Percentiles rank a stretch among this genome's conserved stretches.
These are phyloP conservation scores for Phytophthora nicotianae DNA, from an alignment of 352 stramenopile species.

Conservation along the genomic window DNA sequence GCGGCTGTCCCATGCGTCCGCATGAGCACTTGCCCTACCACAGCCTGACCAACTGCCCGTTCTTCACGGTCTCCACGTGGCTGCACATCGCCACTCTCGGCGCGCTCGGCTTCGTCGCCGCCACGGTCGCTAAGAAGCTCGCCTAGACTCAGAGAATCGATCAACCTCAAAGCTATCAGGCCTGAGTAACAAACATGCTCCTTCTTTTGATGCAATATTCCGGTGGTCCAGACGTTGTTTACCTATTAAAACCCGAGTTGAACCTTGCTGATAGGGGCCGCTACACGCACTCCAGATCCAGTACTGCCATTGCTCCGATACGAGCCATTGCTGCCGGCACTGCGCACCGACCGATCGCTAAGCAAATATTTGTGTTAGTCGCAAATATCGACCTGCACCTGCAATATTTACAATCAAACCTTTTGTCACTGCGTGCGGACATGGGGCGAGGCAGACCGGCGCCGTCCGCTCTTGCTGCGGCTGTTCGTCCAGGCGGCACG, in stretches of 20 bases:
- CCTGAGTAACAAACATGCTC: conserved; percentile 14
- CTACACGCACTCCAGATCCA: conserved; percentile 54
- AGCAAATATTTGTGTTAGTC: conserved; percentile 11
- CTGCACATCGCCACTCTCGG: conserved; percentile 74
- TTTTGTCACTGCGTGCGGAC: conserved; percentile 75
- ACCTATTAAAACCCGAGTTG: conserved; percentile 57
- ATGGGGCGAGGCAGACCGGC: conserved; percentile 52
- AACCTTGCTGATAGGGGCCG: conserved; percentile 67
- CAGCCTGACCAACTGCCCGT: conserved; percentile 72
- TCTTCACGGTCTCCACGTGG: conserved; percentile 82
- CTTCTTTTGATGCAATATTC: conserved; percentile 19
- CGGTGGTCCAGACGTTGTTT: conserved; percentile 8
- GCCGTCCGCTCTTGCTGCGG: conserved; percentile 49
- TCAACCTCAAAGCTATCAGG: background rate
- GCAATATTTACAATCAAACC: conserved; percentile 34
- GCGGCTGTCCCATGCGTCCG: conserved; percentile 72
- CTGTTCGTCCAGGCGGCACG: conserved; percentile 69
- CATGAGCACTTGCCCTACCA: conserved; percentile 76
- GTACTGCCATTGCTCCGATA: conserved; percentile 54
- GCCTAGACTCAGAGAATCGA: conserved; percentile 27
- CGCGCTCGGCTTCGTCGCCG: conserved; percentile 53
- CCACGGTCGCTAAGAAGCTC: conserved; percentile 63
- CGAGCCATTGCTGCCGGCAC: conserved; percentile 55
- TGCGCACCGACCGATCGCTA: conserved; percentile 62
- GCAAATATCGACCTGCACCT: background rate